These are phyloP conservation scores for Leishmania tarentolae DNA, from an alignment of 208 protist species.

Conservation along the genomic window DNA sequence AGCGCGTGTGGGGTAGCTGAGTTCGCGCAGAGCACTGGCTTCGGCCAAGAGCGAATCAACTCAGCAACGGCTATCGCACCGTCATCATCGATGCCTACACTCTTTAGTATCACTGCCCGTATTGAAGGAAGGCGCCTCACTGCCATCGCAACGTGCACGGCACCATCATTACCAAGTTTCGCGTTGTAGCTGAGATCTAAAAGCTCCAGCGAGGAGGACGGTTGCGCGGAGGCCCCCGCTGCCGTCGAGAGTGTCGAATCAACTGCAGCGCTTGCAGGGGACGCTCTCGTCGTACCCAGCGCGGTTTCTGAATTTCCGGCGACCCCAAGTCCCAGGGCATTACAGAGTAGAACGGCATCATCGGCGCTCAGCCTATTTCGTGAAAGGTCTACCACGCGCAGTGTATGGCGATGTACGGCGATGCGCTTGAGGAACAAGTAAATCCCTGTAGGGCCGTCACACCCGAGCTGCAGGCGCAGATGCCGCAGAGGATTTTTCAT, in stretches of 20 bases:
- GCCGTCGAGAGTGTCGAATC: neutral
- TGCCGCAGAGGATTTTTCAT: constrained; percentile 78
- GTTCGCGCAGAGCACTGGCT: constrained; percentile 14
- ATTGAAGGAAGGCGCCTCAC: constrained; percentile 46
- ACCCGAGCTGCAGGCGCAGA: constrained; percentile 83
- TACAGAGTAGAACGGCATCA: constrained; percentile 67
- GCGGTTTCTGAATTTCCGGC: neutral
- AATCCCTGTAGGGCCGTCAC: constrained; percentile 63
- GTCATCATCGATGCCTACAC: constrained; percentile 67
- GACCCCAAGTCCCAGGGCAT: constrained; percentile 47
- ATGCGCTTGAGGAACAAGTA: constrained; percentile 74
- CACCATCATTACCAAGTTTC: constrained; percentile 68
- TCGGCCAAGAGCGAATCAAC: constrained; percentile 51
- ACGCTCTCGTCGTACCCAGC: neutral
- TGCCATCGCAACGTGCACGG: constrained; percentile 47
- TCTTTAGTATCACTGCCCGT: constrained; percentile 69
- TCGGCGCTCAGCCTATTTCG: constrained; percentile 69
- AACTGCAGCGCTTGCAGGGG: neutral
- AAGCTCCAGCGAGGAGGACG: constrained; percentile 52
- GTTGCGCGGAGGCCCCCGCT: neutral
- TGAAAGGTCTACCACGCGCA: constrained; percentile 80
- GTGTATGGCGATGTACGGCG: constrained; percentile 53
- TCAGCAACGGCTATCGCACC: constrained; percentile 48
- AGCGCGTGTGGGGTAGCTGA: neutral
- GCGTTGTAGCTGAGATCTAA: constrained; percentile 90